These are phyloP conservation scores for Linnemannia zychae DNA, from an alignment of 192 early-diverging fungal genomes.

Conservation along the genomic window DNA sequence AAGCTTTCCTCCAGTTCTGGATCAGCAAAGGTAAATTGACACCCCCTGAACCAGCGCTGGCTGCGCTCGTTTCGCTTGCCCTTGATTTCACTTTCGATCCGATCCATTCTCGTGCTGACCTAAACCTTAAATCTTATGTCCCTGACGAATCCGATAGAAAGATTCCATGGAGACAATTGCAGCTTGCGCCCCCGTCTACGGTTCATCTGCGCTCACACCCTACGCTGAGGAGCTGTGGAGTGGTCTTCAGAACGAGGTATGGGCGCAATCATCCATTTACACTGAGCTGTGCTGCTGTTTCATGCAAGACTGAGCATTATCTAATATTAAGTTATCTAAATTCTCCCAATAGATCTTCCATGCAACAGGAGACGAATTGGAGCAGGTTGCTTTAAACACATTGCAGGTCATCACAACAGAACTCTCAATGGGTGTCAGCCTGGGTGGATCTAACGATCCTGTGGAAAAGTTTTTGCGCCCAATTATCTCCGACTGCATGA, in stretches of 20 bases:
- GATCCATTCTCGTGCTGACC: conserved; percentile 13
- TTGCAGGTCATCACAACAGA: conserved; percentile 74
- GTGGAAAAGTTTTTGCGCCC: conserved; percentile 64
- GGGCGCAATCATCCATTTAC: not conserved
- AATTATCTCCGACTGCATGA: conserved; percentile 68
- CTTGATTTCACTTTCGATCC: conserved; percentile 1
- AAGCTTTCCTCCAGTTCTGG: conserved; percentile 89
- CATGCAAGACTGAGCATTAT: not conserved
- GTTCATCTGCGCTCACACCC: conserved; percentile 71
- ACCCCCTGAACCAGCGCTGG: not conserved
- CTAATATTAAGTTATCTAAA: not conserved
- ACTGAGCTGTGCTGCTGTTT: not conserved
- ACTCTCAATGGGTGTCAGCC: conserved; percentile 68
- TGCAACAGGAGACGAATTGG: conserved; percentile 77
- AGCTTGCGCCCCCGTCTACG: conserved; percentile 84
- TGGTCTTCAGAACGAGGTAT: conserved; percentile 76
- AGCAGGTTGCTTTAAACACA: conserved; percentile 74
- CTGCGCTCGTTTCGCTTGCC: conserved; percentile 10
- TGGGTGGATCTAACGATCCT: conserved; percentile 60
- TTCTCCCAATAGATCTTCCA: conserved; percentile 77
- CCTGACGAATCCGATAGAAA: conserved; percentile 61
- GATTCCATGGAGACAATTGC: conserved; percentile 94
- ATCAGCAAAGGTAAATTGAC: conserved; percentile 84
- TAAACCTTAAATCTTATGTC: conserved; percentile 41
- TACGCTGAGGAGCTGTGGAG: conserved; percentile 83